Evolutionary conservation across 1,139 yeast genomes (phyloP), one percentile per base, ranked within the genome.

Genomic region (Magnusiomyces magnusii): DNA sequence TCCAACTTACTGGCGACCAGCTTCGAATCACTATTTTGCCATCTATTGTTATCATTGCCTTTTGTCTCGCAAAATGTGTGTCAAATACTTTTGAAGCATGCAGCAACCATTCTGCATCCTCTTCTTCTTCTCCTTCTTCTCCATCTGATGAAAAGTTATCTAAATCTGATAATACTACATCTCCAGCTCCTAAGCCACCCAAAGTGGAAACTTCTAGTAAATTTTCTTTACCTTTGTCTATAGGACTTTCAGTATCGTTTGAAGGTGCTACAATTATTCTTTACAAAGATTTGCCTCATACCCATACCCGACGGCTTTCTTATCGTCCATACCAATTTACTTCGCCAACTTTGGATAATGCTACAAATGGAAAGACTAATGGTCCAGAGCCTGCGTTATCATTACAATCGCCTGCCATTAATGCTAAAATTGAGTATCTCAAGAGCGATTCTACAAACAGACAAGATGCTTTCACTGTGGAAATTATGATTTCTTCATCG

Each of bases 341-440:
- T 15, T 54, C 57, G 13, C 17, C 9, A 10, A 41, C 9, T n/a
- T 13, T n/a, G 9, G 60, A 60, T 27, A 34, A 50, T 17, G 17
- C 17, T 41, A n/a, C 17, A 10, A 15, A 15, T 27, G 19, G 36
- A 2, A 50, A 34, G 23, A 7, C 23, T 19, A 19, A 17, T 2
- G 24, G 15, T 13, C 24, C 24, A 2, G 55, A 42, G 27, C 84
- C 87, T 0, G 81, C 92, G 0, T 75, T 91, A 31, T 79, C 77
- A 51, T 72, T 92, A 39, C 87, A 82, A 58, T 83, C 96, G 0
- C 99, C 99, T 0, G 87, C 92, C 0, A 82, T 92, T 1, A 78
- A 77, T 56, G 77, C 88, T 10, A 78, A 81, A 2, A 69, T 80
- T 0, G 79, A 77, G 52, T 83, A 83, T 64, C 54, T 60, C 28